phyloP scores from a whole-genome alignment of 495 filamentous ascomycete species.

The Podospora pseudocomata region DNA sequence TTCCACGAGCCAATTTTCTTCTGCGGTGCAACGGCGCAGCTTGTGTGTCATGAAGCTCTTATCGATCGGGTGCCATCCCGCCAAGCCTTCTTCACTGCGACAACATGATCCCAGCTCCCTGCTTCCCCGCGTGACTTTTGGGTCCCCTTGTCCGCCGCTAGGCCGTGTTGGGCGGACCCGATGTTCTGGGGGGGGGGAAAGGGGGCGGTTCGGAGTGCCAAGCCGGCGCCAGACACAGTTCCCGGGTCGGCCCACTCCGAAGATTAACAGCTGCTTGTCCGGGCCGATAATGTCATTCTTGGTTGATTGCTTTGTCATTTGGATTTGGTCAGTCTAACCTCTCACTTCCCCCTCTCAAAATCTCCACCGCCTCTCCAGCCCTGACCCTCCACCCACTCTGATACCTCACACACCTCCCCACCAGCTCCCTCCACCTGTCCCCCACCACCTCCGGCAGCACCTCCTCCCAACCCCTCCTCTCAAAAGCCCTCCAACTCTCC shows the following conservation, averaged over 20 bases:
- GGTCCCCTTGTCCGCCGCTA: background rate
- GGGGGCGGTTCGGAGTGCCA: background rate
- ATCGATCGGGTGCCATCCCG: background rate
- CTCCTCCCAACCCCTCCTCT: constrained; percentile 36
- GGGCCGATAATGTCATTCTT: background rate
- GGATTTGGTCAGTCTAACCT: background rate
- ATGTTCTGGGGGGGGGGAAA: background rate
- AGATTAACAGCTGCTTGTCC: background rate
- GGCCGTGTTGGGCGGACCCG: background rate
- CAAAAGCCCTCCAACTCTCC: constrained; percentile 51
- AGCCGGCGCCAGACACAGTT: background rate
- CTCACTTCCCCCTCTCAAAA: background rate
- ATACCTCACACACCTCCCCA: constrained; percentile 35
- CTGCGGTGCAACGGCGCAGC: background rate
- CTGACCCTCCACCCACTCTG: constrained; percentile 28
- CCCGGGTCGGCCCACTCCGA: background rate
- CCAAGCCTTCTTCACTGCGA: background rate
- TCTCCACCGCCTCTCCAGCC: constrained; percentile 19
- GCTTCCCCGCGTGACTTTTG: background rate
- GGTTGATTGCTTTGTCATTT: background rate
- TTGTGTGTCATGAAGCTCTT: background rate
- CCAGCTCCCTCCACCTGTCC: constrained; percentile 29
- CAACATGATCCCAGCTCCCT: background rate
- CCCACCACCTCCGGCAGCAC: constrained; percentile 36
- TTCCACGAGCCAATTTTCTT: background rate